Percentiles rank a stretch among this genome's conserved stretches.
Conservation (phyloP, 177 flowering plant species). For the Vitis hybrid region DNA sequence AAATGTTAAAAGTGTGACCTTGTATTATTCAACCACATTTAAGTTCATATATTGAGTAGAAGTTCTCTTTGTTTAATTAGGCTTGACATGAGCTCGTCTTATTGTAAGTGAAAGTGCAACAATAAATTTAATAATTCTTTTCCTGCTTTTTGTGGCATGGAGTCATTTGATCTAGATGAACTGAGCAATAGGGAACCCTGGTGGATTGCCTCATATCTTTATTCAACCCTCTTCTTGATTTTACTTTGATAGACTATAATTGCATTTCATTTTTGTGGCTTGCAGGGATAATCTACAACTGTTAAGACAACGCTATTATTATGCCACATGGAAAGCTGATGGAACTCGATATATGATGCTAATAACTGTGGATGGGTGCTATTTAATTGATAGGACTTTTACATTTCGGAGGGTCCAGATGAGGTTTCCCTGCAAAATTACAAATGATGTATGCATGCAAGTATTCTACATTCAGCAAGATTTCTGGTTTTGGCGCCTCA, state of each 20-base stretch:
- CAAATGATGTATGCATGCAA: slow-evolving; percentile 54
- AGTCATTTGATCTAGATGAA: too few species aligned
- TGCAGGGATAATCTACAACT: slow-evolving; percentile 84
- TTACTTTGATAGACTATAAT: not conserved
- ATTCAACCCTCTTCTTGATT: not conserved
- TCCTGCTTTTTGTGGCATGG: too few species aligned
- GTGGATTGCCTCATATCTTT: too few species aligned
- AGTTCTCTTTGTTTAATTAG: too few species aligned
- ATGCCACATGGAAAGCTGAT: slow-evolving; percentile 99
- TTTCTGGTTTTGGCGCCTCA: slow-evolving; percentile 3
- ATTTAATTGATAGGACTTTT: slow-evolving; percentile 83
- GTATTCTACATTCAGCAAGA: slow-evolving; percentile 3
- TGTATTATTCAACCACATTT: not conserved
- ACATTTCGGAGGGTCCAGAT: slow-evolving; percentile 89
- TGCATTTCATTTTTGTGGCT: slow-evolving; percentile 3
- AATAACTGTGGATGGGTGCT: slow-evolving; percentile 86
- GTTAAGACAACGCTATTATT: slow-evolving; percentile 86
- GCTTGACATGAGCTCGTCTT: too few species aligned
- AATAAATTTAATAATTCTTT: too few species aligned
- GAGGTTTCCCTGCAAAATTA: slow-evolving; percentile 78
- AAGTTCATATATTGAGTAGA: too few species aligned
- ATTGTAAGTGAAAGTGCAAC: too few species aligned
- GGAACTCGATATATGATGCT: slow-evolving; percentile 99
- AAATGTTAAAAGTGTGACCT: not conserved
- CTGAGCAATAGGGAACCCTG: too few species aligned